Evolutionary conservation across 1,284 basidiomycete genomes (phyloP).

Genomic region (Phylloporus sp.): DNA sequence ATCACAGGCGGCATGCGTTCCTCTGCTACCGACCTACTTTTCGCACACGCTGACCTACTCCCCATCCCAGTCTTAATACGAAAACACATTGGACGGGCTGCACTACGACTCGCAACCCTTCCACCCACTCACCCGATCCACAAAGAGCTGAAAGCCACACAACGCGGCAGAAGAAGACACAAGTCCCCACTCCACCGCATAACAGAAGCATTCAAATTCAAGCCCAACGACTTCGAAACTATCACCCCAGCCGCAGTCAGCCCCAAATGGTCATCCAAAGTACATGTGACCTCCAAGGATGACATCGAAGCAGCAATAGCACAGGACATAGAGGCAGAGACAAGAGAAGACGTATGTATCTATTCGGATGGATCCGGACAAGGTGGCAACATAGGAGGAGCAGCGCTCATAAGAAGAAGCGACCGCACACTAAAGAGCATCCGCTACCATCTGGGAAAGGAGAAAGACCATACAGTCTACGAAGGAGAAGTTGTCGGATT

Average conservation of each 20-base stretch:
- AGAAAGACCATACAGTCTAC: constrained; percentile 25
- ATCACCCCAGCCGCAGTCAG: no score
- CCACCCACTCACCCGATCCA: constrained; percentile 17
- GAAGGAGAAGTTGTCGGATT: constrained; percentile 28
- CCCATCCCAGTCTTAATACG: constrained; percentile 26
- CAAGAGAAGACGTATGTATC: neutral
- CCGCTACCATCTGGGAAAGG: constrained; percentile 19
- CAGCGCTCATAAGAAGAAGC: no score
- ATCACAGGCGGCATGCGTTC: neutral
- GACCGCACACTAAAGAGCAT: no score
- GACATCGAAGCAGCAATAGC: constrained; percentile 13
- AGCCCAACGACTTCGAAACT: no score
- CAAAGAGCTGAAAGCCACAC: constrained; percentile 7
- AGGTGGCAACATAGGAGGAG: constrained; percentile 24
- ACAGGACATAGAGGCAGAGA: neutral
- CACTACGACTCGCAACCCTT: constrained; percentile 16
- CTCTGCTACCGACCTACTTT: constrained; percentile 23
- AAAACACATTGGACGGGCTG: constrained; percentile 14
- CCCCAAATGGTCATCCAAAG: no score
- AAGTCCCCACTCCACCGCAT: no score
- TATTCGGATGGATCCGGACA: constrained; percentile 30
- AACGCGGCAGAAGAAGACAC: no score
- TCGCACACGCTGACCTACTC: constrained; percentile 29
- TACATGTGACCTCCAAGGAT: no score
- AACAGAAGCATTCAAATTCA: no score